A percentile compares a stretch with the other conserved stretches of the same genome.
phyloP scores from a whole-genome alignment of 805 yeast species.

The Wickerhamomyces pijperi region DNA sequence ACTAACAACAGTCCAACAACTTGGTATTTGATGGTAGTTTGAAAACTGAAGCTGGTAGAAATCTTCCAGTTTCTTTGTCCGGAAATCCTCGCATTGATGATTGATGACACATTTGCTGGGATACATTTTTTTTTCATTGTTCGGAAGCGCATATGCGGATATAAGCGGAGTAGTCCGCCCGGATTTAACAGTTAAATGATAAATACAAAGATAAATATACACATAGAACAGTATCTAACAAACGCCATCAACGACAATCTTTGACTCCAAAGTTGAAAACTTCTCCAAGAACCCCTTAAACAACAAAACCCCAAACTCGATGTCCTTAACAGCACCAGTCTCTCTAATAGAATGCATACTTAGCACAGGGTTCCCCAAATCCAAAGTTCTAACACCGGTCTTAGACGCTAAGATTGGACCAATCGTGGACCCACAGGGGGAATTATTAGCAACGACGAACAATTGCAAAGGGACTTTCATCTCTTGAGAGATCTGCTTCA shows the following conservation, averaged over 20 bases:
- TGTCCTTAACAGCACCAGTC: constrained; percentile 74
- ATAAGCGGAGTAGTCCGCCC: too few relatives aligned
- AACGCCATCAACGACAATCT: constrained; percentile 27
- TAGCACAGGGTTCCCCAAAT: constrained; percentile 83
- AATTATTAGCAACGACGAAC: constrained; percentile 87
- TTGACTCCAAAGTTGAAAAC: constrained; percentile 29
- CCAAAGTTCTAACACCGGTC: constrained; percentile 79
- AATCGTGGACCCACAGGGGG: constrained; percentile 93
- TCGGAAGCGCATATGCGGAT: too few relatives aligned
- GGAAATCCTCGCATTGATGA: too few relatives aligned
- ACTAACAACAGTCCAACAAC: too few relatives aligned
- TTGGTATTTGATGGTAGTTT: too few relatives aligned
- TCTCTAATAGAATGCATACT: constrained; percentile 93
- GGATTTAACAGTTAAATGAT: too few relatives aligned
- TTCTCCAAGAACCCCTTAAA: constrained; percentile 52
- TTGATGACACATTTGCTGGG: too few relatives aligned
- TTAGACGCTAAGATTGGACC: constrained; percentile 89
- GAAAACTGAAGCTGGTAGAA: too few relatives aligned
- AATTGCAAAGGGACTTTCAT: constrained; percentile 77
- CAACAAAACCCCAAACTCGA: constrained; percentile 48
- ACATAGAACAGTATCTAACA: background rate
- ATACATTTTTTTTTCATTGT: too few relatives aligned
- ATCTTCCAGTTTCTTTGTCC: too few relatives aligned
- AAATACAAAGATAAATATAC: too few relatives aligned
- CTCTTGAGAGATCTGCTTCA: constrained; percentile 58